Conservation (phyloP, 495 filamentous ascomycete species). For the Neurospora tetraspora region DNA sequence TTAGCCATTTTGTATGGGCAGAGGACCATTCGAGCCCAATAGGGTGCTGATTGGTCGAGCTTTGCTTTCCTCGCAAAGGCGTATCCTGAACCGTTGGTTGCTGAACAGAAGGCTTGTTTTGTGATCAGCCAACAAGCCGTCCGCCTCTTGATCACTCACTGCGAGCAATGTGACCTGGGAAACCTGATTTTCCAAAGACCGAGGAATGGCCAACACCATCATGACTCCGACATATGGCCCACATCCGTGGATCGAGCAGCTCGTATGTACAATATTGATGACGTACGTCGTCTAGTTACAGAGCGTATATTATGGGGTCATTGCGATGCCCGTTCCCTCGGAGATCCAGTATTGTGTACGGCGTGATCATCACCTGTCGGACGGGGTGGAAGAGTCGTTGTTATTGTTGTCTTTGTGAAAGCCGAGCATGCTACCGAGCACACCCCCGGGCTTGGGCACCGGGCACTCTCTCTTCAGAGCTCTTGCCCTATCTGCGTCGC, state of each 20-base stretch:
- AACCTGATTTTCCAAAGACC: background rate
- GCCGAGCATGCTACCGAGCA: constrained; percentile 65
- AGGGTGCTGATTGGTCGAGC: background rate
- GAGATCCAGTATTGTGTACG: background rate
- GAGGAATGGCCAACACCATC: background rate
- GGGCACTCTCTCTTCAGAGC: constrained; percentile 54
- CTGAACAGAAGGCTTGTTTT: background rate
- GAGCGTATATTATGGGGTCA: background rate
- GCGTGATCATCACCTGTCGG: constrained; percentile 9
- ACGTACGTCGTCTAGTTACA: background rate
- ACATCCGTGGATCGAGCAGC: background rate
- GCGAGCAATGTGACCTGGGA: background rate
- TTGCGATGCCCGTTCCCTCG: background rate
- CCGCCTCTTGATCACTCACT: background rate
- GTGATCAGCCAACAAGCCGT: background rate
- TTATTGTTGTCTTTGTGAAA: constrained; percentile 33
- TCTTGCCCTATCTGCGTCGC: constrained; percentile 6
- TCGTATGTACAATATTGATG: background rate
- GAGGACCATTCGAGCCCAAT: background rate
- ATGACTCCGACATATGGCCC: background rate
- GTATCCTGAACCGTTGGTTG: background rate
- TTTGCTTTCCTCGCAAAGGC: background rate
- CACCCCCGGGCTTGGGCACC: constrained; percentile 70
- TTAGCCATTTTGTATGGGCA: background rate
- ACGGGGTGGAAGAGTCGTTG: constrained; percentile 1